These are phyloP conservation scores for Coffea humblotiana DNA, from an alignment of 305 asterid genomes.

Conservation along the genomic window DNA sequence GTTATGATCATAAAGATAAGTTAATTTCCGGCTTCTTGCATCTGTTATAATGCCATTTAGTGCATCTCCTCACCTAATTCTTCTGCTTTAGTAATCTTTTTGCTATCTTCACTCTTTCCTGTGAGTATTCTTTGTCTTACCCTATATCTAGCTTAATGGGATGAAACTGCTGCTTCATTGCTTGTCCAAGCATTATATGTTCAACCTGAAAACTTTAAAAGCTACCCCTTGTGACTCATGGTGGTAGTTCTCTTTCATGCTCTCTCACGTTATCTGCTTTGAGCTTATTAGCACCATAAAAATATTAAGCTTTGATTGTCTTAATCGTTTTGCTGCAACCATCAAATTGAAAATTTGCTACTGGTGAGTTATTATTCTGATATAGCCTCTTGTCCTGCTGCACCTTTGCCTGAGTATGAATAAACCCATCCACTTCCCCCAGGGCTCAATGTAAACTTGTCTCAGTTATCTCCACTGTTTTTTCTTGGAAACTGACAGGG, in stretches of 20 bases:
- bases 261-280: not conserved
- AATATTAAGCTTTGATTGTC: not conserved
- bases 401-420: not conserved
- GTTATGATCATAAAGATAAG: not conserved
- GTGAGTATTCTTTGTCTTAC: too few species aligned
- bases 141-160: not conserved
- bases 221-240: not conserved
- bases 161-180: not conserved
- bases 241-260: not conserved
- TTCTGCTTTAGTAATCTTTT: not conserved
- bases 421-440: not conserved
- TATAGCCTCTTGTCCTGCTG: not conserved
- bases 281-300: not conserved
- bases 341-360: not conserved
- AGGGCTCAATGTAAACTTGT: not conserved
- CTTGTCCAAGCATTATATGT: not conserved
- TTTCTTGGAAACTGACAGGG: not conserved
- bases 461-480: not conserved
- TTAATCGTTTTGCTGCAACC: not conserved
- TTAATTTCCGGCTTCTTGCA: not conserved
- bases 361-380: not conserved
- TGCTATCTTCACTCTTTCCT: not conserved
- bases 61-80: not conserved
- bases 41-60: not conserved
- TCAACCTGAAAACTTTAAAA: not conserved